phyloP scores from a whole-genome alignment of 345 rosid genomes.

The Dipteronia dyeriana region DNA sequence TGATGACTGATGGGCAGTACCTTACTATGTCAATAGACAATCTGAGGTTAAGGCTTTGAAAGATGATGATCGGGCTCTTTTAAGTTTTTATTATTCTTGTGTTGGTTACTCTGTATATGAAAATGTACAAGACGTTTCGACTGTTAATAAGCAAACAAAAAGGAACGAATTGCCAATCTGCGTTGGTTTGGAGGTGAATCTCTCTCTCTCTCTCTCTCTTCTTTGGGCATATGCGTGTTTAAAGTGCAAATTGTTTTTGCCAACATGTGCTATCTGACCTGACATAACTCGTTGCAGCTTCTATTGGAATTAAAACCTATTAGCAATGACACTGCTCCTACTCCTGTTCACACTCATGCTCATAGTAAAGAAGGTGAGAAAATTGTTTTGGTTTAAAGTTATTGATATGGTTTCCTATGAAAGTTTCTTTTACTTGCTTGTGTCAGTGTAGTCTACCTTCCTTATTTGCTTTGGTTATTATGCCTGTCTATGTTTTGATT shows the following conservation, averaged over 20 bases:
- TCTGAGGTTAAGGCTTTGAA: conserved; percentile 50
- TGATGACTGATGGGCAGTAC: conserved; percentile 33
- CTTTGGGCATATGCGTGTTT: not conserved
- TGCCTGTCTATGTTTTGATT: not conserved
- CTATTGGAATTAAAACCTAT: conserved; percentile 7
- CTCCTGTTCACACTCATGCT: not conserved
- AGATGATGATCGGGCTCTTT: conserved; percentile 40
- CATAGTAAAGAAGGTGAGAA: conserved; percentile 7
- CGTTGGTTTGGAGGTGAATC: conserved; percentile 60
- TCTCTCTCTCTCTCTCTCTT: not conserved
- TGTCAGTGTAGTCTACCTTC: not conserved
- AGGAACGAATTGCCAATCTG: conserved; percentile 58
- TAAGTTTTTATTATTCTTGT: conserved; percentile 64
- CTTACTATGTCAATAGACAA: conserved; percentile 43
- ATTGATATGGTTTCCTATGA: not conserved
- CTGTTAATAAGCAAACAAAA: conserved; percentile 36
- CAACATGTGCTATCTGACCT: not conserved
- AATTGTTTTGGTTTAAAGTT: not conserved
- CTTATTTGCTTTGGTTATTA: not conserved
- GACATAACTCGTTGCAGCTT: conserved; percentile 5
- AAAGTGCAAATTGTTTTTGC: not conserved
- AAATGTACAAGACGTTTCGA: conserved; percentile 37
- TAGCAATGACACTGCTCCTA: not conserved
- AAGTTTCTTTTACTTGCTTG: not conserved
- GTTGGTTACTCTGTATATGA: conserved; percentile 58